phyloP scores from a whole-genome alignment of 805 yeast species.

The Yarrowia sp. region DNA sequence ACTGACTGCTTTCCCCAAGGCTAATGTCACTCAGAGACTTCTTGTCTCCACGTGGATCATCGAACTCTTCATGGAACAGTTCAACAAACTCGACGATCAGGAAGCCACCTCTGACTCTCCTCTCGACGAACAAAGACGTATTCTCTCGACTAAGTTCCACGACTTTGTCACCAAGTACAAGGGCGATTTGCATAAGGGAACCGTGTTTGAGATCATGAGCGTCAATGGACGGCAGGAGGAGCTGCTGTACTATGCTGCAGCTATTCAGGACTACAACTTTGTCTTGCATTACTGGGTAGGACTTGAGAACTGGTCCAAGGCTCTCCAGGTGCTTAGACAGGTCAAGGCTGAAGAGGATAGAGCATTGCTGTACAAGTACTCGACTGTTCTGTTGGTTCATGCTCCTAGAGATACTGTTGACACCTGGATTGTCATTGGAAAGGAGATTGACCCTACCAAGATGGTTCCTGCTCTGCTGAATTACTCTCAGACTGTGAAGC shows the following conservation, averaged over 20 bases:
- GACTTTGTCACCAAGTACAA: constrained; percentile 60
- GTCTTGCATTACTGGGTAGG: constrained; percentile 74
- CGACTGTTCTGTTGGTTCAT: constrained; percentile 72
- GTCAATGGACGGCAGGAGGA: constrained; percentile 71
- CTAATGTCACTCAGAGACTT: constrained; percentile 55
- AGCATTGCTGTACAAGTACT: constrained; percentile 64
- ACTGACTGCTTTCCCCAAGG: constrained; percentile 46
- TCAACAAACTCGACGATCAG: constrained; percentile 55
- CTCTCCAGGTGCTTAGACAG: constrained; percentile 60
- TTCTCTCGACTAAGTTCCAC: constrained; percentile 51
- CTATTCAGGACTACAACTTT: constrained; percentile 70
- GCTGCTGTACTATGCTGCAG: constrained; percentile 69
- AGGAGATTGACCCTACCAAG: constrained; percentile 49
- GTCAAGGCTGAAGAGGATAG: constrained; percentile 58
- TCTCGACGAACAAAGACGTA: constrained; percentile 44
- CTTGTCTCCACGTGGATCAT: constrained; percentile 72
- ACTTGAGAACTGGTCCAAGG: constrained; percentile 73
- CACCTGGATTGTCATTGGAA: constrained; percentile 69
- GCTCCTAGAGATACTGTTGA: constrained; percentile 74
- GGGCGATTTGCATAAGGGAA: constrained; percentile 63
- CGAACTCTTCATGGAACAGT: constrained; percentile 60
- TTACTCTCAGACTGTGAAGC: constrained; percentile 50
- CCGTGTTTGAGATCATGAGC: constrained; percentile 73
- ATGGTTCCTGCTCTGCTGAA: constrained; percentile 78
- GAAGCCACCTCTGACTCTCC: constrained; percentile 46